A percentile compares a stretch with the other conserved stretches of the same genome.
These are phyloP conservation scores for Geranomyces michiganensis DNA, from an alignment of 192 early-diverging fungal genomes.

Conservation along the genomic window DNA sequence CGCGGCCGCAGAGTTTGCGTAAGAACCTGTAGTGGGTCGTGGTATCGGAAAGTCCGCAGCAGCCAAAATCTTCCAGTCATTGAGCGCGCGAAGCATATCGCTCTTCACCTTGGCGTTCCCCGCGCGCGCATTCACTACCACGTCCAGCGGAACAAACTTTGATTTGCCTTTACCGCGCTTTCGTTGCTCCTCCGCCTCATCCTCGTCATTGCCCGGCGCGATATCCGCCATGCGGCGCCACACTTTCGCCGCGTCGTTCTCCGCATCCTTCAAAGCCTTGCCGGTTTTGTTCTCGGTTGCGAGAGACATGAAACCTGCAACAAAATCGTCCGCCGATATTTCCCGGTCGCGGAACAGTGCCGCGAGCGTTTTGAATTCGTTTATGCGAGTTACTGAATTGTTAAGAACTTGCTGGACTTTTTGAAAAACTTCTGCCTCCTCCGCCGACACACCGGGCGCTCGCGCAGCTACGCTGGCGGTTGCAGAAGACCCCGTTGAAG, in stretches of 20 bases:
- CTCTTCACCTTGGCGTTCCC: constrained; percentile 49
- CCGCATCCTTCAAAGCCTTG: constrained; percentile 33
- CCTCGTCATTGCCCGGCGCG: constrained; percentile 34
- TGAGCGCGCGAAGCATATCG: constrained; percentile 68
- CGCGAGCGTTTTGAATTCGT: constrained; percentile 50
- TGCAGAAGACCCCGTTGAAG: background rate
- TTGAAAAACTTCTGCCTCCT: constrained; percentile 35
- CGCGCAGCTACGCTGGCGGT: background rate
- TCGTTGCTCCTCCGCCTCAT: background rate
- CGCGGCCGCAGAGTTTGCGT: constrained; percentile 21
- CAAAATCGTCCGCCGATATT: constrained; percentile 41
- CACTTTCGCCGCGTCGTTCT: constrained; percentile 40
- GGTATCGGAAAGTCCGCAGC: constrained; percentile 24
- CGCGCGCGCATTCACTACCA: constrained; percentile 46
- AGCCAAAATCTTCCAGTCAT: constrained; percentile 65
- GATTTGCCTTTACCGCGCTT: constrained; percentile 24
- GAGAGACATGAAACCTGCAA: constrained; percentile 40
- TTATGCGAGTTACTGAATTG: constrained; percentile 33
- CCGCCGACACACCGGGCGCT: background rate
- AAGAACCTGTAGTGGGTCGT: background rate
- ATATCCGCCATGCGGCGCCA: constrained; percentile 53
- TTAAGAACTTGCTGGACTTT: constrained; percentile 47
- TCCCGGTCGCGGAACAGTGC: constrained; percentile 32
- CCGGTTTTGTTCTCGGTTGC: constrained; percentile 19
- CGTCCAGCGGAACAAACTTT: constrained; percentile 56